phyloP scores from a whole-genome alignment of 2,329 filamentous ascomycete genomes.

The Fonsecaea pedrosoi region DNA sequence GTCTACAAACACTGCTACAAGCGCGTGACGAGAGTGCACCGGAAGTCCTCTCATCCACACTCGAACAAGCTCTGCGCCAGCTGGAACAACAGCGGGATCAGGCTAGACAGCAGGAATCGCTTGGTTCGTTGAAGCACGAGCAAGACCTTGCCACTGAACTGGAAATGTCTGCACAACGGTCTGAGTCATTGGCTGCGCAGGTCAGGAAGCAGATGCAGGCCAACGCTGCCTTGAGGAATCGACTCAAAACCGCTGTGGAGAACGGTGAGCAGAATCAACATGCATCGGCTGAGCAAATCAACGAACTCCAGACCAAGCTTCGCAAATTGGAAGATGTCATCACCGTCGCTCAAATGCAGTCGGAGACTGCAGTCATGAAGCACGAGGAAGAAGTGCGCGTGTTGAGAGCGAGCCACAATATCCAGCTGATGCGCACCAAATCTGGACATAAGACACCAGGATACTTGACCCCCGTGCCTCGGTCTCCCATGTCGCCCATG shows the following conservation, averaged over 20 bases:
- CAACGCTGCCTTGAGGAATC: conserved; percentile 76
- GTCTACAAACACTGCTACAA: conserved; percentile 76
- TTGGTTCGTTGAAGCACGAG: conserved; percentile 73
- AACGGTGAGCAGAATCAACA: conserved; percentile 86
- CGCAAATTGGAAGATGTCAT: conserved; percentile 84
- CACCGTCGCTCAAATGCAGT: conserved; percentile 79
- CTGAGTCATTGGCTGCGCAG: conserved; percentile 79
- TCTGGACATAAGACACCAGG: conserved; percentile 50
- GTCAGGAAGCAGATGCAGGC: conserved; percentile 80
- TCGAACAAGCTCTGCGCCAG: conserved; percentile 76
- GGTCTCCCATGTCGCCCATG: conserved; percentile 68
- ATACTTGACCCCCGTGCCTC: conserved; percentile 57
- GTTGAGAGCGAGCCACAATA: conserved; percentile 77
- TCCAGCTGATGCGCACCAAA: conserved; percentile 77
- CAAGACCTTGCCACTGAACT: conserved; percentile 74
- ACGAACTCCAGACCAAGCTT: conserved; percentile 79
- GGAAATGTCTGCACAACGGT: conserved; percentile 73
- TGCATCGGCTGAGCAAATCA: conserved; percentile 80
- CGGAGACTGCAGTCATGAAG: conserved; percentile 79
- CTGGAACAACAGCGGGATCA: conserved; percentile 71
- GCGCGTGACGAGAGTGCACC: conserved; percentile 83
- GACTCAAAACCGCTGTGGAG: conserved; percentile 78
- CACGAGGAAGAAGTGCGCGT: conserved; percentile 85
- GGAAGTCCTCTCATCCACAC: conserved; percentile 65
- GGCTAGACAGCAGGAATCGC: conserved; percentile 61